Percentiles rank a stretch among this genome's conserved stretches.
These are phyloP conservation scores for Coemansia sp. DNA, from an alignment of 192 early-diverging fungal species.

Conservation along the genomic window DNA sequence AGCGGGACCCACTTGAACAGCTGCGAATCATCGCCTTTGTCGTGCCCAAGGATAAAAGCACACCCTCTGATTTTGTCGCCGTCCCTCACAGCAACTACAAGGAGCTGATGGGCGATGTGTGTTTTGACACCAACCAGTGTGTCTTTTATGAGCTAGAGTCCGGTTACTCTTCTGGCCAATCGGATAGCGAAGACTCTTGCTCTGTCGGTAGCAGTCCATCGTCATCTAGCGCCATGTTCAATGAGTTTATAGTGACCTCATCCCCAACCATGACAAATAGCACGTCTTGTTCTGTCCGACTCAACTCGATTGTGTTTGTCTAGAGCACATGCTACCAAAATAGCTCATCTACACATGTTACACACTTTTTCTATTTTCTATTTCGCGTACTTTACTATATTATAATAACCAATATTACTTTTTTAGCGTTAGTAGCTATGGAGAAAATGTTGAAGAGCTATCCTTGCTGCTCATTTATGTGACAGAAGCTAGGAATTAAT, in stretches of 20 bases:
- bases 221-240: conserved; percentile 18
- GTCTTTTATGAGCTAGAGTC: conserved; percentile 43
- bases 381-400: neutral
- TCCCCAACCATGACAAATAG: neutral
- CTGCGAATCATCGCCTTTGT: conserved; percentile 33
- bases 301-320: conserved; percentile 41
- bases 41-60: conserved; percentile 20
- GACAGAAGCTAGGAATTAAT: too few species aligned
- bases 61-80: conserved; percentile 16
- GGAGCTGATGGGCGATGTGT: conserved; percentile 2
- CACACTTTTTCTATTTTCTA: neutral
- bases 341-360: conserved; percentile 5
- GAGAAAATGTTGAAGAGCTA: too few species aligned
- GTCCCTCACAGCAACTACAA: conserved; percentile 30
- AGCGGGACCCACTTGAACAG: conserved; percentile 19
- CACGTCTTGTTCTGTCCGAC: conserved; percentile 15
- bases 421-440: neutral
- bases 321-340: conserved; percentile 2
- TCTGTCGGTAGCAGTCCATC: neutral
- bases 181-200: neutral
- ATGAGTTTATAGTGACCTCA: conserved; percentile 31
- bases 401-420: neutral
- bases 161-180: conserved; percentile 2
- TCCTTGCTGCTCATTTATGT: too few species aligned
- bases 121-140: conserved; percentile 10